phyloP scores from a whole-genome alignment of 371 early-diverging fungal species.

The Parasitella parasitica region DNA sequence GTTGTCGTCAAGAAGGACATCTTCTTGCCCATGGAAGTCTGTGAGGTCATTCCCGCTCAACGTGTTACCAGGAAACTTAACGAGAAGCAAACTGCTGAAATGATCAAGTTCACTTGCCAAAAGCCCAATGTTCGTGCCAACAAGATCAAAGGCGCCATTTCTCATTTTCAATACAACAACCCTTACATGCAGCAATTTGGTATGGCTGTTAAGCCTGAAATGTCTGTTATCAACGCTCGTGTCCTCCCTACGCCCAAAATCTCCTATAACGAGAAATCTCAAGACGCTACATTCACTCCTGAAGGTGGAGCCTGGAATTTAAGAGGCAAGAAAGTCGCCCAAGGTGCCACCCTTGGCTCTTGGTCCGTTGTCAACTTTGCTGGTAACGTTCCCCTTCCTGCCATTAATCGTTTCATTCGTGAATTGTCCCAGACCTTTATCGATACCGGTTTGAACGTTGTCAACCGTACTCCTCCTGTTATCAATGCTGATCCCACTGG shows the following conservation, averaged over 20 bases:
- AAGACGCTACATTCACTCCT: slow-evolving; percentile 71
- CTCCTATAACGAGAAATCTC: slow-evolving; percentile 58
- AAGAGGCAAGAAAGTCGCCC: slow-evolving; percentile 77
- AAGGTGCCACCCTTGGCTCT: slow-evolving; percentile 75
- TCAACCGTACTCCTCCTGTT: slow-evolving; percentile 64
- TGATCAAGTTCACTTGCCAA: slow-evolving; percentile 92
- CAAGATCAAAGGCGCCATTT: slow-evolving; percentile 58
- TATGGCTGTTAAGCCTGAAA: slow-evolving; percentile 66
- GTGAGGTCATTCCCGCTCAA: slow-evolving; percentile 84
- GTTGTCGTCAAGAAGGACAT: slow-evolving; percentile 67
- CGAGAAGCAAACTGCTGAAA: slow-evolving; percentile 89
- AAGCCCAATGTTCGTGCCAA: slow-evolving; percentile 73
- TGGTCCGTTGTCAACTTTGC: slow-evolving; percentile 81
- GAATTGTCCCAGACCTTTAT: slow-evolving; percentile 56
- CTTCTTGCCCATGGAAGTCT: slow-evolving; percentile 90
- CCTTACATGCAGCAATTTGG: slow-evolving; percentile 69
- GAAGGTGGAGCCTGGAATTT: slow-evolving; percentile 91
- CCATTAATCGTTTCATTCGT: slow-evolving; percentile 58
- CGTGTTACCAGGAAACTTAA: slow-evolving; percentile 78
- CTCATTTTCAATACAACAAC: slow-evolving; percentile 56
- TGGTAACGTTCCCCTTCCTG: slow-evolving; percentile 31
- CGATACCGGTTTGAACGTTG: slow-evolving; percentile 67
- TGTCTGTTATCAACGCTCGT: slow-evolving; percentile 63
- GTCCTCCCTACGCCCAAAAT: slow-evolving; percentile 79
- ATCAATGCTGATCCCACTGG: slow-evolving; percentile 64